Evolutionary conservation across 108 stramenopile genomes (phyloP), one percentile per base, ranked within the genome.

Genomic region (Discostella stelligeroides): DNA sequence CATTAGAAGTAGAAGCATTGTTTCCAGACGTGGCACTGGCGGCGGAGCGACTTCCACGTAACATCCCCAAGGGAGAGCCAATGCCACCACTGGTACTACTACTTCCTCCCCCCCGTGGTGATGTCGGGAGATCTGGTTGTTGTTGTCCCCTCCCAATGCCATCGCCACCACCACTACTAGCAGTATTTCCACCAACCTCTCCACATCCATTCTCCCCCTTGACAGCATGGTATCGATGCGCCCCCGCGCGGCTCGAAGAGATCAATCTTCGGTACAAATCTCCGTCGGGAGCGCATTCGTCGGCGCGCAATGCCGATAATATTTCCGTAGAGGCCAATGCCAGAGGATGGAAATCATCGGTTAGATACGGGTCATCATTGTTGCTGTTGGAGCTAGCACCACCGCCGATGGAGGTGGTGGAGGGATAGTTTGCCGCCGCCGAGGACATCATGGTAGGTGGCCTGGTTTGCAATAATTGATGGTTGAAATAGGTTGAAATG

Each of bases 261-360:
- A 67, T 63, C 23, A 95, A 66, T 2, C 89, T 78, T 21, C 89
- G 86, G 75, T 91, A 88, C n/a, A 95, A 65, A 62, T 95, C 94
- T 34, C 80, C 84, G 48, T 90, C 86, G 40, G 84, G 78, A 57
- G 81, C 82, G 15, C 81, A 59, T 74, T 95, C 94, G 58, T 95
- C 94, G 21, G 77, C 79, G 9, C 94, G 86, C 0, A 95, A 73
- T 42, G 88, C 86, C 12, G 61, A 18, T 37, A 89, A 67, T 50
- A 95, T 75, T 9, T 82, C 77, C 58, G 79, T 61, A 17, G 86
- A 81, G 40, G 94, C 94, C 13, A 50, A 55, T 29, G 66, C 67
- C 57, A 95, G 81, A 0, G 91, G 94, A 46, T 66, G 50, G 76
- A 89, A 95, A 68, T 92, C 91, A 51, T 95, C 86, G 40, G 70